A percentile compares a stretch with the other conserved stretches of the same genome.
phyloP scores from a whole-genome alignment of 2,329 filamentous ascomycete genomes.

The Aureobasidium sp. region DNA sequence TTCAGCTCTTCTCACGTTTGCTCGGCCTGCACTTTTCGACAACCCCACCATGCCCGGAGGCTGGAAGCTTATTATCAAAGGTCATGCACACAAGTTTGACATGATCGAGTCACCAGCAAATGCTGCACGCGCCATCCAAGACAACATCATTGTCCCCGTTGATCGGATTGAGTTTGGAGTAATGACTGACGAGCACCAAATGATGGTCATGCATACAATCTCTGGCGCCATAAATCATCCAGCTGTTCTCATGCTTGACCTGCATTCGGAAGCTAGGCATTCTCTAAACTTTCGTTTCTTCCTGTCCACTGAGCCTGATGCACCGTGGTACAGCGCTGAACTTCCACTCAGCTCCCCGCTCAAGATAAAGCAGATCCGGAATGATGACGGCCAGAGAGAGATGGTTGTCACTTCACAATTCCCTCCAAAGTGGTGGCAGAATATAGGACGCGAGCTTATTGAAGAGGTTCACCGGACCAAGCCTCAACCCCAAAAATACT shows the following conservation, averaged over 20 bases:
- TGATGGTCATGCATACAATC: constrained; percentile 54
- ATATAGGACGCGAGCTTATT: constrained; percentile 31
- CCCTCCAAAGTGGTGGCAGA: constrained; percentile 33
- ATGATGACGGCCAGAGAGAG: not conserved
- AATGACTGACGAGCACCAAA: constrained; percentile 45
- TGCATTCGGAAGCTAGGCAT: constrained; percentile 7
- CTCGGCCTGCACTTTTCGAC: not conserved
- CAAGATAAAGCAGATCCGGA: not conserved
- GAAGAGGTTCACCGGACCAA: constrained; percentile 30
- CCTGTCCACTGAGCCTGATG: not conserved
- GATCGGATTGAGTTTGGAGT: constrained; percentile 55
- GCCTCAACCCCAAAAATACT: constrained; percentile 45
- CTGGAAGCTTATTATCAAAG: not conserved
- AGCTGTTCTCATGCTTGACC: constrained; percentile 9
- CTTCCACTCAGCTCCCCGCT: constrained; percentile 1
- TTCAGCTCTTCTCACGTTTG: not conserved
- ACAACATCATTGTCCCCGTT: constrained; percentile 20
- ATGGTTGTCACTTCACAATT: constrained; percentile 31
- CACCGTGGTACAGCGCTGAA: constrained; percentile 4
- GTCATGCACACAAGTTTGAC: not conserved
- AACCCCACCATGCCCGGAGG: not conserved
- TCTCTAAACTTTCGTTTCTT: constrained; percentile 17
- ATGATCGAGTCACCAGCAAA: constrained; percentile 2
- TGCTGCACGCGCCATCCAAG: constrained; percentile 9
- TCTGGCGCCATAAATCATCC: constrained; percentile 1